Conservation (phyloP, 2,329 filamentous ascomycete genomes). For the Herpomyces periplanetae region DNA sequence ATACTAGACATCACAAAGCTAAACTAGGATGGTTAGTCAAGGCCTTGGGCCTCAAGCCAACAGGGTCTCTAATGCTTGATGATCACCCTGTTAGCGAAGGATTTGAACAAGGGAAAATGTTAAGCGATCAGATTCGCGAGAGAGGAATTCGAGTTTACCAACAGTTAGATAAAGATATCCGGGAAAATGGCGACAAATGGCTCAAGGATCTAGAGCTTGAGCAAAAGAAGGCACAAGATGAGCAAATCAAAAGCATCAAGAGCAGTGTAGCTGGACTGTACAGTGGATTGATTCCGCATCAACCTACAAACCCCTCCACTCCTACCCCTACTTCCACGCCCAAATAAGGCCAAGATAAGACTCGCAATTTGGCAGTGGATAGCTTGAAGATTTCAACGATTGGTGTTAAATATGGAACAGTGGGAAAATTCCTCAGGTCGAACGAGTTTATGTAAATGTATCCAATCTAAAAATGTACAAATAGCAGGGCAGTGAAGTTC, state of each 20-base stretch:
- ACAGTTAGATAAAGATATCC: constrained; percentile 53
- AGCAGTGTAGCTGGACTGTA: constrained; percentile 22
- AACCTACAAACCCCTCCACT: no score
- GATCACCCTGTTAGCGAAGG: constrained; percentile 29
- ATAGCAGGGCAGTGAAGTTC: no score
- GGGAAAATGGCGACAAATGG: constrained; percentile 77
- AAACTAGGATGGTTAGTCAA: constrained; percentile 27
- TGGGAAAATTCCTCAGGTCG: no score
- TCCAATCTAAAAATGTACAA: no score
- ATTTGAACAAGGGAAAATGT: constrained; percentile 71
- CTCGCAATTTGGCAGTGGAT: no score
- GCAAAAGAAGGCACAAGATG: constrained; percentile 58
- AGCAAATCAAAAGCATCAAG: constrained; percentile 76
- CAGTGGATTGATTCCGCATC: no score
- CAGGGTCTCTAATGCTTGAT: constrained; percentile 16
- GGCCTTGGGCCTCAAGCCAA: constrained; percentile 36
- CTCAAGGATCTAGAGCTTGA: constrained; percentile 62
- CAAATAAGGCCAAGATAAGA: no score
- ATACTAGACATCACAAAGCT: constrained; percentile 17
- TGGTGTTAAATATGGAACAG: no score
- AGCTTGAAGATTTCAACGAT: no score
- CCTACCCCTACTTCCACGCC: no score
- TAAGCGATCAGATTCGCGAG: constrained; percentile 73
- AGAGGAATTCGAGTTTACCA: constrained; percentile 66
- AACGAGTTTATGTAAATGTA: no score